Evolutionary conservation across 2,329 filamentous ascomycete genomes (phyloP).

Genomic region (Ascochyta viciae-villosae): DNA sequence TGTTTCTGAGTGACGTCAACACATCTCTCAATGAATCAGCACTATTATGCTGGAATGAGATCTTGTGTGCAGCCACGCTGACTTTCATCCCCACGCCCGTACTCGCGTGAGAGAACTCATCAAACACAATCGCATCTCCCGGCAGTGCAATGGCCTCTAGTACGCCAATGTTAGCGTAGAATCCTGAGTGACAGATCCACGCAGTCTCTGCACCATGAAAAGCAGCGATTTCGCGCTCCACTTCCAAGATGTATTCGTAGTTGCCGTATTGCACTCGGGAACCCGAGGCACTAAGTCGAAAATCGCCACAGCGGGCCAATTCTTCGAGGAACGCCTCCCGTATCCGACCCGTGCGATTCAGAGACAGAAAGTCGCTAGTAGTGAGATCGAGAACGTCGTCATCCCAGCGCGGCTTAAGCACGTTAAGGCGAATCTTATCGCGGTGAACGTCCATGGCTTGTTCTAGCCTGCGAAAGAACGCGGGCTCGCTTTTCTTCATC

Average conservation of each 20-base stretch:
- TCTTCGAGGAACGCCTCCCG: background rate
- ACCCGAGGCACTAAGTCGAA: background rate
- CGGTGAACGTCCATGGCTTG: background rate
- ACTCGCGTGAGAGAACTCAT: constrained; percentile 76
- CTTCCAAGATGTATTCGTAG: background rate
- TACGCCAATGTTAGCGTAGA: constrained; percentile 51
- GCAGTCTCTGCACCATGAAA: constrained; percentile 65
- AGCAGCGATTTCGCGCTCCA: constrained; percentile 61
- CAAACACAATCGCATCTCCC: constrained; percentile 78
- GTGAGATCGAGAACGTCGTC: background rate
- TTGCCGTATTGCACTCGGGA: background rate
- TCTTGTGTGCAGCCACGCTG: constrained; percentile 58
- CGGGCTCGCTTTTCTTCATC: background rate
- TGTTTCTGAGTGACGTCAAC: background rate
- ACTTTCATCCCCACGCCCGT: constrained; percentile 76
- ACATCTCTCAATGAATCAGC: constrained; percentile 42
- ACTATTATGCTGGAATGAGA: constrained; percentile 65
- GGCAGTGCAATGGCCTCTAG: constrained; percentile 43
- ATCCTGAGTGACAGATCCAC: constrained; percentile 62
- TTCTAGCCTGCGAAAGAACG: background rate
- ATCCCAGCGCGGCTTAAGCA: background rate
- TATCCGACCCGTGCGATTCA: background rate
- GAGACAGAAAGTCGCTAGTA: background rate
- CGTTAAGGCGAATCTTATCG: background rate
- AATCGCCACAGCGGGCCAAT: background rate